A percentile compares a stretch with the other conserved stretches of the same genome.
Evolutionary conservation across 305 asterid genomes (phyloP).

Genomic region (Fraxinus nigra): DNA sequence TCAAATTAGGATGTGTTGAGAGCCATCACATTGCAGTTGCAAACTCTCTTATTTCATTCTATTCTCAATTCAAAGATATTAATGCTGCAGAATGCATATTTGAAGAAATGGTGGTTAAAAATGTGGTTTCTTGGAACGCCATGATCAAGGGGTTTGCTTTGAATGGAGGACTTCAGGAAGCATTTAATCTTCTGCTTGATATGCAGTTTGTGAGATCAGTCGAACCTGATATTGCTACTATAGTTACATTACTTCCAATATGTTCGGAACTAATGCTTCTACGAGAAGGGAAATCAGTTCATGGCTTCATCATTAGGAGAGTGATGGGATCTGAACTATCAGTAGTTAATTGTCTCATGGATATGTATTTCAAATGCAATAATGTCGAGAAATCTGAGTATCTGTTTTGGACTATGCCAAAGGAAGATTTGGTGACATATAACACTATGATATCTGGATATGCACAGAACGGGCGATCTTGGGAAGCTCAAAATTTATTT

Average conservation of each 20-base stretch:
- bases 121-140: conserved; percentile 67
- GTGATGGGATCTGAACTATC: conserved; percentile 38
- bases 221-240: conserved; percentile 52
- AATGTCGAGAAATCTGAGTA: conserved; percentile 36
- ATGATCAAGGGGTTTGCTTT: conserved; percentile 53
- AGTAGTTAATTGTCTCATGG: conserved; percentile 47
- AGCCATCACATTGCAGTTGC: conserved; percentile 40
- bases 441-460: conserved; percentile 63
- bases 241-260: conserved; percentile 42
- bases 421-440: conserved; percentile 62
- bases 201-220: conserved; percentile 52
- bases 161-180: conserved; percentile 33
- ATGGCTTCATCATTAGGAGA: conserved; percentile 52
- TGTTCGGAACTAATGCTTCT: conserved; percentile 50
- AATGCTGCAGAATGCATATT: conserved; percentile 44
- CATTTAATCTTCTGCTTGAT: conserved; percentile 37
- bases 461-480: conserved; percentile 40
- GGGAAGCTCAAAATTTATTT: conserved; percentile 53
- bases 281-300: conserved; percentile 54
- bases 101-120: conserved; percentile 34
- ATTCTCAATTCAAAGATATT: conserved; percentile 35
- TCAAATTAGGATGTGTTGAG: conserved; percentile 45
- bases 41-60: conserved; percentile 63
- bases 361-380: conserved; percentile 52
- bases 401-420: conserved; percentile 41